A percentile compares a stretch with the other conserved stretches of the same genome.
Evolutionary conservation across 352 stramenopile genomes (phyloP).

Genomic region (Aphanomyces astaci): DNA sequence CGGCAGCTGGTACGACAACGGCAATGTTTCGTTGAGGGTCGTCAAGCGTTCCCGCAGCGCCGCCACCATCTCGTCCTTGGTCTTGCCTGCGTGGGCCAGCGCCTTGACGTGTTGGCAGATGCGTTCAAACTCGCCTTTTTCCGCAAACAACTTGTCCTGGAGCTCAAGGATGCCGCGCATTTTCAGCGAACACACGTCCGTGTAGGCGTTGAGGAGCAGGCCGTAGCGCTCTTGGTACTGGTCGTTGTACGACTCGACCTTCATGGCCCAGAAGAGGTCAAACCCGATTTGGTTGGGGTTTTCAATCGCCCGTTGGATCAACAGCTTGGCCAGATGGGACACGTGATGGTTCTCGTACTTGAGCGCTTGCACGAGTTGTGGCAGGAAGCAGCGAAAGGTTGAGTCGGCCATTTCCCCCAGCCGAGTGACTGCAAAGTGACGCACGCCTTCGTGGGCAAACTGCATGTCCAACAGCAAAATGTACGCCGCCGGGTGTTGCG

Average conservation of each 20-base stretch:
- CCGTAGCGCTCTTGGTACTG: constrained; percentile 76
- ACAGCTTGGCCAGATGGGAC: constrained; percentile 57
- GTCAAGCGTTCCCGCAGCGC: constrained; percentile 69
- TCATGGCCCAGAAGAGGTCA: constrained; percentile 87
- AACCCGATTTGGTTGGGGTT: constrained; percentile 87
- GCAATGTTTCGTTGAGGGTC: constrained; percentile 71
- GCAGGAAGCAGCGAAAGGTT: constrained; percentile 83
- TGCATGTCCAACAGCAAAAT: constrained; percentile 77
- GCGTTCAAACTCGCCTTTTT: constrained; percentile 72
- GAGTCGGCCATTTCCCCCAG: constrained; percentile 76
- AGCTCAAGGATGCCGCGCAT: constrained; percentile 89
- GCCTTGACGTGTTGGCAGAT: constrained; percentile 77
- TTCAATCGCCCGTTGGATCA: constrained; percentile 82
- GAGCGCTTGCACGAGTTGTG: constrained; percentile 82
- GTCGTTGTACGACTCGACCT: constrained; percentile 77
- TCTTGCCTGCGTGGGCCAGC: constrained; percentile 28
- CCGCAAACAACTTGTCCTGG: constrained; percentile 77
- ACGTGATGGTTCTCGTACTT: constrained; percentile 87
- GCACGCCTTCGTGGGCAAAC: constrained; percentile 68
- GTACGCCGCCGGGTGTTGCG: constrained; percentile 71
- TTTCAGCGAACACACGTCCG: constrained; percentile 83
- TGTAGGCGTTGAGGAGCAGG: constrained; percentile 74
- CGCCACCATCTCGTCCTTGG: constrained; percentile 77
- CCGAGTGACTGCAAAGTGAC: constrained; percentile 65
- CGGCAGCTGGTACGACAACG: constrained; percentile 78